Conservation (phyloP, 73 alveolate genomes). For the Paramecium sexaurelia region DNA sequence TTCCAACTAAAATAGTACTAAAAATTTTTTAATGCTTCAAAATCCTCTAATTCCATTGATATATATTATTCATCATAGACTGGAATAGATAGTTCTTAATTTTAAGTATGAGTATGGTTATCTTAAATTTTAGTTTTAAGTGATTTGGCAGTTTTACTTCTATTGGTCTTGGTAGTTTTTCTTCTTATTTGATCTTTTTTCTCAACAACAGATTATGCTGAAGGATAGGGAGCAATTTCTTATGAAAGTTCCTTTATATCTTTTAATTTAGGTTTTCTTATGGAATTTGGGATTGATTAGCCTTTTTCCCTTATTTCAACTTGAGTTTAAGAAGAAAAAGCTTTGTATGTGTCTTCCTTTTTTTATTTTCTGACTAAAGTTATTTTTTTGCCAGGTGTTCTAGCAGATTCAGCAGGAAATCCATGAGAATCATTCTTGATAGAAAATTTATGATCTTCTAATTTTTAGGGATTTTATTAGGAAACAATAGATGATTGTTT, state of each 20-base stretch:
- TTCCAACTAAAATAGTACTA: constrained; percentile 6
- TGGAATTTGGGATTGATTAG: neutral
- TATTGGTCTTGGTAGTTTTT: neutral
- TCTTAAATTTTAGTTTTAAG: neutral
- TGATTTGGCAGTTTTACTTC: neutral
- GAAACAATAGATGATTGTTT: neutral
- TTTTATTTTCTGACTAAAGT: neutral
- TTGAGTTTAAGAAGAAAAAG: neutral
- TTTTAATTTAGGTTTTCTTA: neutral
- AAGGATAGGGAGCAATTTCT: neutral
- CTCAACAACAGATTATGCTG: neutral
- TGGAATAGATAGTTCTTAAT: constrained; percentile 1
- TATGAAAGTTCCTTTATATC: neutral
- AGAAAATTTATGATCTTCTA: neutral
- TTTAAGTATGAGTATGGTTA: neutral
- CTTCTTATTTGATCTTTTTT: constrained; percentile 1
- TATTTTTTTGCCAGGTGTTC: neutral
- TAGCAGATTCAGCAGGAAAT: neutral
- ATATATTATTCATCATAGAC: neutral
- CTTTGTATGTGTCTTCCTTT: neutral
- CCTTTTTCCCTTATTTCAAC: neutral
- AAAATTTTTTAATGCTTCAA: neutral
- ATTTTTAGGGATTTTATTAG: neutral
- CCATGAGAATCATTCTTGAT: constrained; percentile 10
- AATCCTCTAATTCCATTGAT: constrained; percentile 38